phyloP scores from a whole-genome alignment of 2,329 filamentous ascomycete species.

The Colletotrichum tropicale region DNA sequence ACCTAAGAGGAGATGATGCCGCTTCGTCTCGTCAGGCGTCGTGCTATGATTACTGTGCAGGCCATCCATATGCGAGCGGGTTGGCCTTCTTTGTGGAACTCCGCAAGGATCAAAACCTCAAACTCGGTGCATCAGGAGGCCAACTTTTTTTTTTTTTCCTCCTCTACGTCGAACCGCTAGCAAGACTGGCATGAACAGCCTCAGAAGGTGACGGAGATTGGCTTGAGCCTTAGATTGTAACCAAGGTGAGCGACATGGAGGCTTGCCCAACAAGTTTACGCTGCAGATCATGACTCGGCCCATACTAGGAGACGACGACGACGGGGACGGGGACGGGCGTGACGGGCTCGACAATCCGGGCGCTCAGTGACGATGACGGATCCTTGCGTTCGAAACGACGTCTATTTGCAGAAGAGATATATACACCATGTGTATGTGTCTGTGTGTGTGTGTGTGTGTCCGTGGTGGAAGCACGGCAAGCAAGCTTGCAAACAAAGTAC shows the following conservation, averaged over 20 bases:
- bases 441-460: not conserved
- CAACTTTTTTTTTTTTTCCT: not conserved
- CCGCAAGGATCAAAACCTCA: not conserved
- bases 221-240: not conserved
- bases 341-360: not conserved
- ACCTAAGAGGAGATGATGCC: not conserved
- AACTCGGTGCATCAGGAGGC: not conserved
- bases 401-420: not conserved
- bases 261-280: not conserved
- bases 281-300: conserved; percentile 18
- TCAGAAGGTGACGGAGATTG: not conserved
- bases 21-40: not conserved
- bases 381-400: not conserved
- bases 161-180: not conserved
- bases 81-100: not conserved
- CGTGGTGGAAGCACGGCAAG: not conserved
- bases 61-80: not conserved
- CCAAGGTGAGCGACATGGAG: not conserved
- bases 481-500: not conserved
- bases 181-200: not conserved
- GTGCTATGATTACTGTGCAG: not conserved
- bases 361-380: not conserved
- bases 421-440: not conserved
- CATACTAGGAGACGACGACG: not conserved
- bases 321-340: not conserved